Percentiles rank a stretch among this genome's conserved stretches.
phyloP scores from a whole-genome alignment of 2,329 filamentous ascomycete species.

The Immersiporthe knoxdaviesiana region DNA sequence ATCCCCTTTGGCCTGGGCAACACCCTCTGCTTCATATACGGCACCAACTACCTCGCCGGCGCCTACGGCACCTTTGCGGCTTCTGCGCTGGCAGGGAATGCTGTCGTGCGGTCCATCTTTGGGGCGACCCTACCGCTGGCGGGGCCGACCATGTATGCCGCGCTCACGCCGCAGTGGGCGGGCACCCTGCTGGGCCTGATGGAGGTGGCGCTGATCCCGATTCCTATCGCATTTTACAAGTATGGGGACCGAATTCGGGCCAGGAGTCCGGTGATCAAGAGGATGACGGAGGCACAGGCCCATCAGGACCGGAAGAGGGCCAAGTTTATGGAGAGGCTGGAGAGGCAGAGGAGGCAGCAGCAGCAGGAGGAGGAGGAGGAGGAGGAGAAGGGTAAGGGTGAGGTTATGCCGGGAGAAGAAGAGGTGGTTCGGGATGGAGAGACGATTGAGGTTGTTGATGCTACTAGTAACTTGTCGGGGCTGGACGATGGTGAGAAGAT shows the following conservation, averaged over 20 bases:
- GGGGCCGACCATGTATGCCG: constrained; percentile 69
- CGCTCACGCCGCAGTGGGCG: constrained; percentile 72
- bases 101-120: constrained; percentile 68
- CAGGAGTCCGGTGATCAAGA: constrained; percentile 48
- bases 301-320: constrained; percentile 40
- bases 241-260: constrained; percentile 54
- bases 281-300: constrained; percentile 46
- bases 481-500: neutral
- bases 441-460: neutral
- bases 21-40: constrained; percentile 76
- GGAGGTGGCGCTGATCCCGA: constrained; percentile 72
- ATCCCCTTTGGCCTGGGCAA: constrained; percentile 78
- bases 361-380: neutral
- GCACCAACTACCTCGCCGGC: constrained; percentile 73
- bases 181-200: constrained; percentile 72
- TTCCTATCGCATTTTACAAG: constrained; percentile 73
- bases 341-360: constrained; percentile 31
- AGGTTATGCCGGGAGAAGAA: neutral
- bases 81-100: constrained; percentile 75
- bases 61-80: constrained; percentile 79
- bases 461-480: neutral
- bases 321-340: constrained; percentile 29
- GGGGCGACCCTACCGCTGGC: constrained; percentile 74
- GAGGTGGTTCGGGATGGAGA: neutral
- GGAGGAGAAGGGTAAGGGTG: neutral